Evolutionary conservation across 2,329 filamentous ascomycete species (phyloP).

Genomic region (Blastomyces emzantsi): DNA sequence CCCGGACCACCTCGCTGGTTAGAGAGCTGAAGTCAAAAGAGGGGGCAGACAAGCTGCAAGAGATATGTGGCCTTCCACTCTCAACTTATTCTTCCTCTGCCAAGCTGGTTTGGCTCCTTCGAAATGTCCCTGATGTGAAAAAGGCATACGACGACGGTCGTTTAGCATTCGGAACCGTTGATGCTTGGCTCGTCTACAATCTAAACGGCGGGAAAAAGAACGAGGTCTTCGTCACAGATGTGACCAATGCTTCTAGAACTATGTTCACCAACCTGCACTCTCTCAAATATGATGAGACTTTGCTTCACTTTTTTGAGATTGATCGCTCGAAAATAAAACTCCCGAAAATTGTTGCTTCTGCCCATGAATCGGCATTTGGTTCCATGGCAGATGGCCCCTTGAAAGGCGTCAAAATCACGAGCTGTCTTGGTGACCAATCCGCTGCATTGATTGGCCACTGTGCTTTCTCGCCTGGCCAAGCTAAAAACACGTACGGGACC

Average conservation of each 20-base stretch:
- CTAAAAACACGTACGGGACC: conserved; percentile 88
- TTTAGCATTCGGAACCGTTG: conserved; percentile 77
- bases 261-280: conserved; percentile 91
- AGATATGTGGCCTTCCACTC: conserved; percentile 69
- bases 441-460: conserved; percentile 78
- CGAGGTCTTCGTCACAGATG: conserved; percentile 70
- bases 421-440: conserved; percentile 79
- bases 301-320: conserved; percentile 72
- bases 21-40: conserved; percentile 62
- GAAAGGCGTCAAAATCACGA: conserved; percentile 64
- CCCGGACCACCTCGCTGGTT: conserved; percentile 65
- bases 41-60: conserved; percentile 58
- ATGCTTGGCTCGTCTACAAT: conserved; percentile 79
- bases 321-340: conserved; percentile 61
- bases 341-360: conserved; percentile 76
- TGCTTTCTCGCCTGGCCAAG: conserved; percentile 70
- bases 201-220: conserved; percentile 61
- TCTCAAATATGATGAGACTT: conserved; percentile 65
- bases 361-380: conserved; percentile 65
- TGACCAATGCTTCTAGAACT: conserved; percentile 78
- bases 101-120: conserved; percentile 74
- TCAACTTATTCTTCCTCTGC: conserved; percentile 84
- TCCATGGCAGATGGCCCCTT: conserved; percentile 55
- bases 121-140: conserved; percentile 59
- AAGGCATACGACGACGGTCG: conserved; percentile 67